Evolutionary conservation across 2,329 filamentous ascomycete species (phyloP), one percentile per base, ranked within the genome.

Genomic region (Xylariaceae sp.): DNA sequence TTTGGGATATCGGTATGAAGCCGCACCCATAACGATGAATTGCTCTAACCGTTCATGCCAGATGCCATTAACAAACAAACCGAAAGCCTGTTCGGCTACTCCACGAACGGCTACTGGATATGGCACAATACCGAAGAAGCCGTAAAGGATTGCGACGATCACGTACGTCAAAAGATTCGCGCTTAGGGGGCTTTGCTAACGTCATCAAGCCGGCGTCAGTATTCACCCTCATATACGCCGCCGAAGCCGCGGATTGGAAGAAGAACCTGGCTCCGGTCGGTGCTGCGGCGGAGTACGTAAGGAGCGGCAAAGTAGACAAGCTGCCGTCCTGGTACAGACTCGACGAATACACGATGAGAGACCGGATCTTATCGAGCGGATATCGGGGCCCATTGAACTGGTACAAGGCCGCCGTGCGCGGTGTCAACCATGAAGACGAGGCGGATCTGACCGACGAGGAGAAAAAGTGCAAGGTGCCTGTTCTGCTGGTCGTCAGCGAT

Each of bases 81-180:
- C 26, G 15, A 29, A n/a, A 18, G 48, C 16, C 26, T 30, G 12
- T 55, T 55, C 26, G 53, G 53, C 8, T 55, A 55, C 30, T 21
- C 41, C 13, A 52, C 53, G 29, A 48, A 52, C 19, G 53, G 53
- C n/a, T 55, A 55, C 47, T 55, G 53, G 53, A 34, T 18, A 4
- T 55, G 53, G 53, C 53, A 55, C 53, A 52, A 52, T 26, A 40
- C 49, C 6, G 49, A 55, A 7, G 53, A 52, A 32, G 53, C 53
- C 21, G 22, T 32, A 19, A 52, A 49, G 44, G 53, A 55, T 12
- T 55, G 53, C 39, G 49, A 55, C 13, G 53, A 55, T 4, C 48
- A 55, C 21, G 53, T 52, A 46, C 19, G 52, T 50, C 32, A 22
- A 30, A 15, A 8, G 21, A 15, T 19, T 48, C 32, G n/a, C 22